Evolutionary conservation across 768 basidiomycete genomes (phyloP), one percentile per base, ranked within the genome.

Genomic region (Vararia minispora): DNA sequence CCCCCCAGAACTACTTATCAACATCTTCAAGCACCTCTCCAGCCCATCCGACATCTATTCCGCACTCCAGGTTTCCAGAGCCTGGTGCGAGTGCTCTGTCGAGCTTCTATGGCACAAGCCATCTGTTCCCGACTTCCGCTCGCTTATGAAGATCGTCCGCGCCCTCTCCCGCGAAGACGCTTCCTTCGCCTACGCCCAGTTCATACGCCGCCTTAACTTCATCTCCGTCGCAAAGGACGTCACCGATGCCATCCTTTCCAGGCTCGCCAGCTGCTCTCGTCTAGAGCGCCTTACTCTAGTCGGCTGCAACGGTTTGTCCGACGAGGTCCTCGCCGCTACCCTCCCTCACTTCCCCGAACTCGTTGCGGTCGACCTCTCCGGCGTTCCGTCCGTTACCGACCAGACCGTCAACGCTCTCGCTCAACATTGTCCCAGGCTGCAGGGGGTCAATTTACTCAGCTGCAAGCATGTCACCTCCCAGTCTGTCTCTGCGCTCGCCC

Each of bases 31-130:
- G 47, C 76, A 90, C 50, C 68, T 99, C 10, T 74, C 81, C 48
- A 68, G 74, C 0, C 64, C 79, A 22, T 68, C 71, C 42, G 86
- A 94, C 58, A 70, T 97, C 33, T 74, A 81, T 46, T 65, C 68
- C 46, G 70, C 75, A 28, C 69, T 92, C 43, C 76, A 81, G 40
- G 91, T 97, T 20, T 90, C 79, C 14, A 78, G 87, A 41, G 71
- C 76, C 20, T 99, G 94, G 91, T 97, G 90, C 68, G 83, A 92
- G 55, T 95, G 90, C 59, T 79, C 89, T 22, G 90, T 92, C 29
- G 88, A 97, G 58, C 71, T 97, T 16, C 69, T 98, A 17, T 99
- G 92, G 92, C 82, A 90, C 58, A 83, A 86, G 52, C 92, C 92
- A 14, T 66, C 68, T 37, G 76, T 98, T 54, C 64, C 75, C 18